Evolutionary conservation across 352 stramenopile species (phyloP).

Genomic region (Phytophthora citrophthora): DNA sequence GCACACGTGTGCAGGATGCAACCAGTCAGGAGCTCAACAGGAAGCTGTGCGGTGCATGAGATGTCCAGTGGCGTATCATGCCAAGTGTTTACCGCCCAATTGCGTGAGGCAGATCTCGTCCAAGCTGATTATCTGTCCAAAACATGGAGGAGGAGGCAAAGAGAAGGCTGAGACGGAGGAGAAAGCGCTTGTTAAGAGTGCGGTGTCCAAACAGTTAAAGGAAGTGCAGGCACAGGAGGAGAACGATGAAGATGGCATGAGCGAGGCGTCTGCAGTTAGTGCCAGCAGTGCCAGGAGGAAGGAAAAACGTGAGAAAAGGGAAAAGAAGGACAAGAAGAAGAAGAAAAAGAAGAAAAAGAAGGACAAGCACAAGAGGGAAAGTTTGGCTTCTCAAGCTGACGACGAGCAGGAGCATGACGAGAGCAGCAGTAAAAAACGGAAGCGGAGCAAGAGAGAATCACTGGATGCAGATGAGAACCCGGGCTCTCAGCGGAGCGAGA

Average conservation of each 20-base stretch:
- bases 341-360: conserved; percentile 54
- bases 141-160: conserved; percentile 35
- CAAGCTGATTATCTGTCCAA: conserved; percentile 81
- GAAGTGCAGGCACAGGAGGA: conserved; percentile 26
- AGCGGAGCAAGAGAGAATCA: conserved; percentile 35
- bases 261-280: conserved; percentile 47
- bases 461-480: conserved; percentile 12
- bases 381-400: conserved; percentile 24
- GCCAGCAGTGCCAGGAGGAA: conserved; percentile 46
- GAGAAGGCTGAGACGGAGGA: conserved; percentile 4
- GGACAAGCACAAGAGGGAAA: conserved; percentile 43
- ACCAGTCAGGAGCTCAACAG: conserved; percentile 79
- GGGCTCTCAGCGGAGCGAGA: conserved; percentile 2
- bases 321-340: conserved; percentile 65
- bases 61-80: conserved; percentile 83
- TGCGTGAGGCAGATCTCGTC: conserved; percentile 62
- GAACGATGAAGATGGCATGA: conserved; percentile 41
- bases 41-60: conserved; percentile 82
- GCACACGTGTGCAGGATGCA: conserved; percentile 80
- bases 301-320: conserved; percentile 62
- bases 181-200: background rate
- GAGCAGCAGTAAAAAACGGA: conserved; percentile 25
- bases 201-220: conserved; percentile 4
- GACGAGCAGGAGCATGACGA: conserved; percentile 32
- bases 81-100: conserved; percentile 69